Evolutionary conservation across 345 rosid species (phyloP).

Genomic region (Raphanus raphanistrum): DNA sequence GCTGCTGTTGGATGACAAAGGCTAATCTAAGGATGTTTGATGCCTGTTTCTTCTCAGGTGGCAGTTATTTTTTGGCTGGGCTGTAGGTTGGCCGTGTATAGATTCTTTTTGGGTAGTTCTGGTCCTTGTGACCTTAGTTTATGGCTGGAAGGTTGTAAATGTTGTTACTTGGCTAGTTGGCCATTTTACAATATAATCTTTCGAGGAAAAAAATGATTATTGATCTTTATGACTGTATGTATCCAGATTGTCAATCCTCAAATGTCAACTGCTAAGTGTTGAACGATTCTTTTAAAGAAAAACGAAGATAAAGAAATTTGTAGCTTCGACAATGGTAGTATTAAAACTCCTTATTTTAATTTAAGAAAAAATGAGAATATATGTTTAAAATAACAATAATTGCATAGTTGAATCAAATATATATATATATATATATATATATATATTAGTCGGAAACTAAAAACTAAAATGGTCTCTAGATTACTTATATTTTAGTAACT

Average conservation of each 20-base stretch:
- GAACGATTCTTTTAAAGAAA: constrained; percentile 1
- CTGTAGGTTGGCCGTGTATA: no score
- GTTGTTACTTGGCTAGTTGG: no score
- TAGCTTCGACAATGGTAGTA: not conserved
- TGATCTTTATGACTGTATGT: constrained; percentile 16
- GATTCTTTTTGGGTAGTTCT: no score
- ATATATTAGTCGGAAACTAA: not conserved
- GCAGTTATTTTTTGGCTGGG: no score
- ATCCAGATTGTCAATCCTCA: constrained; percentile 23
- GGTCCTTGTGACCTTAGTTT: no score
- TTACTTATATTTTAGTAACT: not conserved
- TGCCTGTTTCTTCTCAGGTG: no score
- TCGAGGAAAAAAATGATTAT: not conserved
- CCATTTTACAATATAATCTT: no score
- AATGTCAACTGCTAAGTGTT: constrained; percentile 30
- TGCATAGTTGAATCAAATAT: not conserved
- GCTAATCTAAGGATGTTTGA: no score
- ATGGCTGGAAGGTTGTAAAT: no score
- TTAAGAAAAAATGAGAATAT: not conserved
- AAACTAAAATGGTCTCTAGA: not conserved
- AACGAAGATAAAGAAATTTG: not conserved
- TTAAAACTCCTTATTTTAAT: not conserved
- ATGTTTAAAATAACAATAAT: not conserved
- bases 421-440: not conserved
- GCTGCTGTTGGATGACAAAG: no score